Percentiles rank a stretch among this genome's conserved stretches.
Evolutionary conservation across 768 basidiomycete species (phyloP).

Genomic region (Gymnopilus junonius): DNA sequence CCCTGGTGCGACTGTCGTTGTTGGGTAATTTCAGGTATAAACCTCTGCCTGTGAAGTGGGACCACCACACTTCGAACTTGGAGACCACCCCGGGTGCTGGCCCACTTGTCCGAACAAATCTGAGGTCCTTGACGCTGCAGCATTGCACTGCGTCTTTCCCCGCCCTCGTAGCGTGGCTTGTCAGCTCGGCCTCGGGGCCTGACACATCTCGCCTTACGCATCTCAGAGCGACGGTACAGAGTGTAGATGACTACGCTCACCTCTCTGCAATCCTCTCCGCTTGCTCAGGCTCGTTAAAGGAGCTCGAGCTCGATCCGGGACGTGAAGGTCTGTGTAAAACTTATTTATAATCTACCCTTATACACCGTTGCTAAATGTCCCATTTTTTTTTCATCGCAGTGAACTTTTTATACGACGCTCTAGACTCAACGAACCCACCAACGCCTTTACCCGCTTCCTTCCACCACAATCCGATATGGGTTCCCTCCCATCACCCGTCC

Average conservation of each 20-base stretch:
- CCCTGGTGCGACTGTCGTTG: slow-evolving; percentile 11
- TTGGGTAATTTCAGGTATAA: neutral
- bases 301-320: slow-evolving; percentile 5
- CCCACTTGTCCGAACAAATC: neutral
- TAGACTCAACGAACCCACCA: too few species aligned
- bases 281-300: neutral
- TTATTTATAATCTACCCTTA: neutral
- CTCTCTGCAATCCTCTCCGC: neutral
- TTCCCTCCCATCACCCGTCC: neutral
- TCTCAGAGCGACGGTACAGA: neutral
- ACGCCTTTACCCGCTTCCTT: too few species aligned
- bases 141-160: neutral
- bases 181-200: neutral
- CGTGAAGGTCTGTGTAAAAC: slow-evolving; percentile 4
- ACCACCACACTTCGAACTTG: too few species aligned
- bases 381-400: neutral
- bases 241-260: neutral
- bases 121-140: neutral
- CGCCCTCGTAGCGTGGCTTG: neutral
- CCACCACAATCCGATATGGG: too few species aligned
- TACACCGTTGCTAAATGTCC: neutral
- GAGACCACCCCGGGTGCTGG: too few species aligned
- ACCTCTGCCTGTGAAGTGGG: neutral
- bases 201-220: neutral
- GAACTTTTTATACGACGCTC: neutral